Percentiles rank a stretch among this genome's conserved stretches.
Evolutionary conservation across 208 protist species (phyloP).

Genomic region (Trypanosoma boissoni): DNA sequence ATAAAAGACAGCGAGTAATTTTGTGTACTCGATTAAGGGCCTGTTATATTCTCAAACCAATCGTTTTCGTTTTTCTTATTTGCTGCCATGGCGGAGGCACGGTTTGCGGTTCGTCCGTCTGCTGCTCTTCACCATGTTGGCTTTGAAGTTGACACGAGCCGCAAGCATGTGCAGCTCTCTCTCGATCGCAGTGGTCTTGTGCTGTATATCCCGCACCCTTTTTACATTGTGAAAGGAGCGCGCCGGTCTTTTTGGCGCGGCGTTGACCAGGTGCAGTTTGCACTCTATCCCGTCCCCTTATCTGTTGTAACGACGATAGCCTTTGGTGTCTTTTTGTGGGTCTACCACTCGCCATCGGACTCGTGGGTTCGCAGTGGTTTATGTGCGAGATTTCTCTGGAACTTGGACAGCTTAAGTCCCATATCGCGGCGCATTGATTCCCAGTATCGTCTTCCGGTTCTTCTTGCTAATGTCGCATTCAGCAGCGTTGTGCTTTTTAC

Average conservation of each 20-base stretch:
- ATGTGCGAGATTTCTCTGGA: slow-evolving; percentile 23
- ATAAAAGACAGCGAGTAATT: too few species aligned
- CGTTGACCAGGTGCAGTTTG: slow-evolving; percentile 57
- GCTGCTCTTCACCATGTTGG: slow-evolving; percentile 26
- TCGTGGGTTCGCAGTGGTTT: slow-evolving; percentile 37
- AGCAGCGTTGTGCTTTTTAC: slow-evolving; percentile 39
- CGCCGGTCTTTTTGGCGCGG: slow-evolving; percentile 38
- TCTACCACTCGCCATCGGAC: slow-evolving; percentile 32
- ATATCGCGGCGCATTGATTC: slow-evolving; percentile 34
- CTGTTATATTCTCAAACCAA: neutral
- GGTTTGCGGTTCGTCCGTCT: slow-evolving; percentile 43
- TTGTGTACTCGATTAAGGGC: too few species aligned
- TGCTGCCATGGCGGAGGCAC: slow-evolving; percentile 55
- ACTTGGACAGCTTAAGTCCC: slow-evolving; percentile 45
- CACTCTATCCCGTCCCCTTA: slow-evolving; percentile 58
- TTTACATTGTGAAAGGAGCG: slow-evolving; percentile 44
- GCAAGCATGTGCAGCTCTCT: slow-evolving; percentile 39
- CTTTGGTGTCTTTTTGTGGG: slow-evolving; percentile 42
- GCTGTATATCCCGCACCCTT: slow-evolving; percentile 65
- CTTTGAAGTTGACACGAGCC: slow-evolving; percentile 44
- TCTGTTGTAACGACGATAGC: slow-evolving; percentile 35
- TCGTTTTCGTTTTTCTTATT: neutral
- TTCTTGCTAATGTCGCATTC: slow-evolving; percentile 47
- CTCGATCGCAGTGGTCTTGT: slow-evolving; percentile 52
- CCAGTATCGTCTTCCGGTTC: slow-evolving; percentile 30